Evolutionary conservation across 2,329 filamentous ascomycete species (phyloP), one percentile per base, ranked within the genome.

Genomic region (Chrysoporthe deuterocubensis): DNA sequence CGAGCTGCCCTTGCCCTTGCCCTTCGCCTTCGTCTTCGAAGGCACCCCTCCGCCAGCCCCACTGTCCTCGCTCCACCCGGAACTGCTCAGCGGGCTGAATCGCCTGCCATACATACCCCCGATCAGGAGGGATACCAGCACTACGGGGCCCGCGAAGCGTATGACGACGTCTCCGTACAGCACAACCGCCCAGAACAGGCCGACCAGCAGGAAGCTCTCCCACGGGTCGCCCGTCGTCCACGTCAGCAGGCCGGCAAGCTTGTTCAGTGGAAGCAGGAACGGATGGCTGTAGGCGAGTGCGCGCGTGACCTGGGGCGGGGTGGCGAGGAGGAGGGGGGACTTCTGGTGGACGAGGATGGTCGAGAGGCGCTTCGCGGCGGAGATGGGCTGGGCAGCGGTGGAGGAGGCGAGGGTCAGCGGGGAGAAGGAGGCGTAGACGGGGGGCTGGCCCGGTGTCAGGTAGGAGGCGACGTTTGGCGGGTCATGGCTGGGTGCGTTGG

Each of bases 261-360:
- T 92, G 78, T 97, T 98, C 67, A 98, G 83, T 6, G 94, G 94
- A 8, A 97, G 83, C 8, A 99, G 84, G 77, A 97, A 98, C 0
- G 96, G 94, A 77, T 99, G 95, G 71, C 94, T 97, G 78, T 98
- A 97, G 71, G 95, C 95, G 69, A 99, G 85, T 16, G 95, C 94
- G 73, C 96, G 89, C 2, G 96, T 99, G 77, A 99, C 91, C 76
- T 97, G 93, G 1, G 96, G 96, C 56, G 96, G 96, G 11, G 96
- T 99, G 18, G 95, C 94, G 69, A 97, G 90, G 21, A 99, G 86
- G 58, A 99, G 81, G 13, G 96, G 96, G 18, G 93, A 97, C 81
- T 98, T 99, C 78, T 97, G 95, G 79, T 98, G 94, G 26, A 99
- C 94, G 73, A 98, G 89, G 73, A 99, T 94, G 67, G 93, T 96